Percentiles rank a stretch among this genome's conserved stretches.
Evolutionary conservation across 352 stramenopile genomes (phyloP).

Genomic region (Phytophthora cajani): DNA sequence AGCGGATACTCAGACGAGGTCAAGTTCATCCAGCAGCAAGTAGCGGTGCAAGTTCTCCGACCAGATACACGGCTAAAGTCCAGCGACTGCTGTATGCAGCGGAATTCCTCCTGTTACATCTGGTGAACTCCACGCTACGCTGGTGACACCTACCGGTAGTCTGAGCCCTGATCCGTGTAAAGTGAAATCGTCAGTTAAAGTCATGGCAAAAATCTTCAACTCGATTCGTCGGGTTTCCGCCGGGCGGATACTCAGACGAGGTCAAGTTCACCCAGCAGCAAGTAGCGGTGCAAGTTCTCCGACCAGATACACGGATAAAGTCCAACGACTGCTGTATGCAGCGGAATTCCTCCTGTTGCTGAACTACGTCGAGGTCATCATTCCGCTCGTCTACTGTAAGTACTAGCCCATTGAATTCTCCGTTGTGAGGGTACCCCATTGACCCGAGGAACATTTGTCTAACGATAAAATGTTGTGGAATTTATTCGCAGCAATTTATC

Average conservation of each 20-base stretch:
- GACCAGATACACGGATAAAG: not conserved
- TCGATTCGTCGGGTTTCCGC: not conserved
- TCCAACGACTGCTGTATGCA: not conserved
- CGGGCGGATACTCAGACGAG: not conserved
- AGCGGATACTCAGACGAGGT: not conserved
- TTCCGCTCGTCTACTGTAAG: constrained; percentile 1
- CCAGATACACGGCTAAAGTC: not conserved
- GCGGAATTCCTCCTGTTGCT: not conserved
- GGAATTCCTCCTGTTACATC: not conserved
- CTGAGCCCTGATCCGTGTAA: not conserved
- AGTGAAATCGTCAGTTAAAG: not conserved
- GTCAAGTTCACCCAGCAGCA: not conserved
- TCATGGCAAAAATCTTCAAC: not conserved
- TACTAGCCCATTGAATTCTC: not conserved
- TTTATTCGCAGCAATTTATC: not conserved
- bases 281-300: not conserved
- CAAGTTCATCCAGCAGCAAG: not conserved
- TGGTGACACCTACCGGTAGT: not conserved
- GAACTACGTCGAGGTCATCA: constrained; percentile 1
- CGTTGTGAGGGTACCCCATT: not conserved
- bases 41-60: not conserved
- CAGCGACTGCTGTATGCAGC: not conserved
- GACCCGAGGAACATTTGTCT: too few relatives aligned
- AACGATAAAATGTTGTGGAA: not conserved
- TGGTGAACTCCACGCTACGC: too few relatives aligned